Evolutionary conservation across 371 early-diverging fungal genomes (phyloP).

Genomic region (Chytridium lagenaria): DNA sequence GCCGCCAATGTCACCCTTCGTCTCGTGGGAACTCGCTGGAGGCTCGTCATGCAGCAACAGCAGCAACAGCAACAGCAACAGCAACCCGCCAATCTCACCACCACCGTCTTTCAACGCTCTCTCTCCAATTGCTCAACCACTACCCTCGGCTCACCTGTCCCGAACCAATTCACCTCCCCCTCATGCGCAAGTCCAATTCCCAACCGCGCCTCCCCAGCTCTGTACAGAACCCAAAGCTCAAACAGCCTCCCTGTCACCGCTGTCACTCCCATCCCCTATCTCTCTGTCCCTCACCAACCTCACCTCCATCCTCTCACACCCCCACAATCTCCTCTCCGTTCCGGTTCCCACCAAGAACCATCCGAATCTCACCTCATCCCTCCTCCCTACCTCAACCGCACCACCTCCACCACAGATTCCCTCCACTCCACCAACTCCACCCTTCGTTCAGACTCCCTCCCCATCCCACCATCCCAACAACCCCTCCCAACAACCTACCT

Average conservation of each 20-base stretch:
- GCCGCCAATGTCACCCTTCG: conserved; percentile 13
- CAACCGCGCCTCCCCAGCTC: background rate
- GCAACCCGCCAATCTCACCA: background rate
- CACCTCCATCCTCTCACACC: background rate
- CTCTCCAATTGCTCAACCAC: background rate
- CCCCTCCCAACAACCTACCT: background rate
- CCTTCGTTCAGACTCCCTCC: conserved; percentile 6
- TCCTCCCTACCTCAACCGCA: background rate
- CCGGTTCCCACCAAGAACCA: too few species aligned
- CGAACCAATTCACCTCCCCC: background rate
- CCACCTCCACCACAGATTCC: background rate
- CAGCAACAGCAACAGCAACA: conserved; percentile 9
- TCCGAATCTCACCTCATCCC: background rate
- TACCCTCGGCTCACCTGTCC: background rate
- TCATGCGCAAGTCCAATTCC: background rate
- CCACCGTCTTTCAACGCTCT: background rate
- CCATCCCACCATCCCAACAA: background rate
- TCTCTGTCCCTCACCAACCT: background rate
- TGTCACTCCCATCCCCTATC: background rate
- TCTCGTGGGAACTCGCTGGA: conserved; percentile 2
- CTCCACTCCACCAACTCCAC: background rate
- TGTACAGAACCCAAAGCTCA: background rate
- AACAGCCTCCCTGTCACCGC: background rate
- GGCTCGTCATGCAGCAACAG: conserved; percentile 10
- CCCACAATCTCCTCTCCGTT: background rate